A percentile compares a stretch with the other conserved stretches of the same genome.
phyloP scores from a whole-genome alignment of 208 protist species.

The Lotmaria passim region DNA sequence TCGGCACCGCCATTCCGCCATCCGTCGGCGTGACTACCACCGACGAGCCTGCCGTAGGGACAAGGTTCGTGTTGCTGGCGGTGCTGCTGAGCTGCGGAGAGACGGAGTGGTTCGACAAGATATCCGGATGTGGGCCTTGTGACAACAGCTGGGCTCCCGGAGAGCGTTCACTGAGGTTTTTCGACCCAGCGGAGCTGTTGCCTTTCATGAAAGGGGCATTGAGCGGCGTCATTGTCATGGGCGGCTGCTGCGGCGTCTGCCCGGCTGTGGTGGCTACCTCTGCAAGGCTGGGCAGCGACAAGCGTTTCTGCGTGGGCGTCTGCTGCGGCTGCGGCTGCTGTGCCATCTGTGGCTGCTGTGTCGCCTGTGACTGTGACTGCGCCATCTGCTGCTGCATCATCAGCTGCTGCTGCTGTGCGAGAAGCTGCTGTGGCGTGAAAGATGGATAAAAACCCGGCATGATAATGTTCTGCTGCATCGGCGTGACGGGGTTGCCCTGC shows the following conservation, averaged over 20 bases:
- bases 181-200: background rate
- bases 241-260: background rate
- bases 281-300: slow-evolving; percentile 11
- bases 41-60: slow-evolving; percentile 6
- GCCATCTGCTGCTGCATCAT: slow-evolving; percentile 6
- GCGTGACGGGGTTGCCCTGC: slow-evolving; percentile 18
- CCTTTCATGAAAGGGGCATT: background rate
- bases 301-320: slow-evolving; percentile 9
- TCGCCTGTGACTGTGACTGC: slow-evolving; percentile 9
- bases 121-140: slow-evolving; percentile 2
- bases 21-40: slow-evolving; percentile 10
- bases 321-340: slow-evolving; percentile 21
- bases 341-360: background rate
- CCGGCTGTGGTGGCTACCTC: slow-evolving; percentile 10
- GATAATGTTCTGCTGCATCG: slow-evolving; percentile 21
- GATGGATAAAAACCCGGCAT: slow-evolving; percentile 16
- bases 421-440: slow-evolving; percentile 7
- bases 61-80: slow-evolving; percentile 14
- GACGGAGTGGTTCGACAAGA: slow-evolving; percentile 9
- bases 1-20: slow-evolving; percentile 1
- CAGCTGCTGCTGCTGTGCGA: slow-evolving; percentile 8
- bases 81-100: slow-evolving; percentile 24
- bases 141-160: slow-evolving; percentile 1
- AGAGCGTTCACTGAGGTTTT: background rate
- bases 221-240: slow-evolving; percentile 11